phyloP scores from a whole-genome alignment of 306 rosid species.

The Begonia fuchsioides region DNA sequence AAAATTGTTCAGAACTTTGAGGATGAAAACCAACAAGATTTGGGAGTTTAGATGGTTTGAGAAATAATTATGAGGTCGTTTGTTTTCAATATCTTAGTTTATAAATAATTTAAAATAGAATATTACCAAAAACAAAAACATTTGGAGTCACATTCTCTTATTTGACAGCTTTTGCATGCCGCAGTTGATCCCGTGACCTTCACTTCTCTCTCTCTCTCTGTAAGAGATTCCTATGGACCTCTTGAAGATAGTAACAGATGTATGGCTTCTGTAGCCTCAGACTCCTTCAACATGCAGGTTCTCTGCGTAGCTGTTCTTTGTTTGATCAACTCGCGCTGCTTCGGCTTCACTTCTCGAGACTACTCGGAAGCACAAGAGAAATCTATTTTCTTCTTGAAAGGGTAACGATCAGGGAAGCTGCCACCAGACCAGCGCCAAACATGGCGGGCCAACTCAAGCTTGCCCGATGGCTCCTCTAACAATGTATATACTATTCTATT shows the following conservation, averaged over 20 bases:
- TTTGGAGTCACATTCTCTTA: too few relatives aligned
- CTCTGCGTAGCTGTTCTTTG: slow-evolving; percentile 15
- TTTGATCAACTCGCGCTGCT: slow-evolving; percentile 13
- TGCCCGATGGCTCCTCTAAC: slow-evolving; percentile 71
- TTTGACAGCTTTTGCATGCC: slow-evolving; percentile 3
- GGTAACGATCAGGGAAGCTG: slow-evolving; percentile 60
- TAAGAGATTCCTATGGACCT: slow-evolving; percentile 12
- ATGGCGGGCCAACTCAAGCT: slow-evolving; percentile 73
- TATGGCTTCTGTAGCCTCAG: slow-evolving; percentile 19
- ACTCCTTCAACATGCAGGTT: slow-evolving; percentile 8
- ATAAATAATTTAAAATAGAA: too few relatives aligned
- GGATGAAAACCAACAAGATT: too few relatives aligned
- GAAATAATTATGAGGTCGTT: too few relatives aligned
- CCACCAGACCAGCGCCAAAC: slow-evolving; percentile 48
- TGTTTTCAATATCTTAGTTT: too few relatives aligned
- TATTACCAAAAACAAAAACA: too few relatives aligned
- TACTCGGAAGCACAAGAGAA: slow-evolving; percentile 56
- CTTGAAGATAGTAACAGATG: neutral
- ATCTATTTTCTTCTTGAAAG: slow-evolving; percentile 77
- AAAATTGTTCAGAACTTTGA: too few relatives aligned
- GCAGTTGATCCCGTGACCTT: slow-evolving; percentile 56
- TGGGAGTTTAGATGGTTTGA: too few relatives aligned
- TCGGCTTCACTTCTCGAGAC: slow-evolving; percentile 43
- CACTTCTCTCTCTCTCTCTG: slow-evolving; percentile 12
- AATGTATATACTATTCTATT: slow-evolving; percentile 25